These are phyloP conservation scores for Leccinum fallax DNA, from an alignment of 1,284 basidiomycete genomes.

Conservation along the genomic window DNA sequence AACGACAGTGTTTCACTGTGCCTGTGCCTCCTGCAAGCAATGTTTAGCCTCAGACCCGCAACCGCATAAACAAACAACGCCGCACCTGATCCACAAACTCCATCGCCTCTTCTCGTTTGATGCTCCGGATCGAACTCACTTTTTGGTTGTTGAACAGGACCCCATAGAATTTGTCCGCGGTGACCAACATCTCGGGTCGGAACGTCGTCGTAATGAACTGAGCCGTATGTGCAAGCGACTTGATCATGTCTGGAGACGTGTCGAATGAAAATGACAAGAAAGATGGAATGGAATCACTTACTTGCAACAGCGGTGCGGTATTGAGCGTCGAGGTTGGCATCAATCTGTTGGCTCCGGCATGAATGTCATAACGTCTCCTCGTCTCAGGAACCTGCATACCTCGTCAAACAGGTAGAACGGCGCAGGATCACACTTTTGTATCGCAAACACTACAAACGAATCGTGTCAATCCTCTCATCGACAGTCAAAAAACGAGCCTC, in stretches of 20 bases:
- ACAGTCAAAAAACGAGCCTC: slow-evolving; percentile 9
- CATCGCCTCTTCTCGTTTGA: slow-evolving; percentile 83
- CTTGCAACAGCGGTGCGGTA: slow-evolving; percentile 96
- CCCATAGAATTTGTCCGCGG: slow-evolving; percentile 97
- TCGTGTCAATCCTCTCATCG: not conserved
- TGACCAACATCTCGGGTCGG: slow-evolving; percentile 94
- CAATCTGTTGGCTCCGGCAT: slow-evolving; percentile 59
- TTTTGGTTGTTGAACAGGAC: slow-evolving; percentile 98
- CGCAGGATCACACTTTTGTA: slow-evolving; percentile 98
- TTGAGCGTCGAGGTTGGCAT: slow-evolving; percentile 97
- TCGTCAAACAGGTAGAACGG: slow-evolving; percentile 99
- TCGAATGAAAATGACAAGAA: not conserved
- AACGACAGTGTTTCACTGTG: slow-evolving; percentile 40
- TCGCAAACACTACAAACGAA: slow-evolving; percentile 80
- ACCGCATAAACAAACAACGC: slow-evolving; percentile 10
- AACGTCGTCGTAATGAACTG: slow-evolving; percentile 99
- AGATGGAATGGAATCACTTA: slow-evolving; percentile 41
- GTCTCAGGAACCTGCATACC: slow-evolving; percentile 40
- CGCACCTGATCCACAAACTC: slow-evolving; percentile 85
- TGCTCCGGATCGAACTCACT: slow-evolving; percentile 83
- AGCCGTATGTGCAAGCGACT: slow-evolving; percentile 81
- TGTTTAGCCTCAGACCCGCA: not conserved
- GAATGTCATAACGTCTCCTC: not conserved
- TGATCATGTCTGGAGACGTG: slow-evolving; percentile 80
- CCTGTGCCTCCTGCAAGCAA: slow-evolving; percentile 52